phyloP scores from a whole-genome alignment of 768 basidiomycete genomes.

The Boletus vermiculosoides region DNA sequence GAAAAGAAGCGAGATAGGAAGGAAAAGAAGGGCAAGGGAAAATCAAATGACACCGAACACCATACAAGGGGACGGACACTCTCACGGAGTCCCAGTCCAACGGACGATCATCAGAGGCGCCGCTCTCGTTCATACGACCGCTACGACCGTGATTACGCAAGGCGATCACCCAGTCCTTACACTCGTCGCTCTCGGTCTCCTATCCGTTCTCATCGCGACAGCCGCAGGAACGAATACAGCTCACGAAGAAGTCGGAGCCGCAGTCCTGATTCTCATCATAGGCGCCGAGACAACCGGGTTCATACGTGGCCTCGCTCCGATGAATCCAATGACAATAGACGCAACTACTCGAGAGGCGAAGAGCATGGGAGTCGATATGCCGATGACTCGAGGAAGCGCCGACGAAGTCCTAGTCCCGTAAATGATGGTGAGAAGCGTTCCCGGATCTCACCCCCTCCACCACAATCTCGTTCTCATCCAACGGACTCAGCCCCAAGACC shows the following conservation, averaged over 20 bases:
- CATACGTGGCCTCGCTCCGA: constrained; percentile 50
- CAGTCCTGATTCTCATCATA: constrained; percentile 27
- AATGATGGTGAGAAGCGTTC: constrained; percentile 44
- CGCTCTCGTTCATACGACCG: constrained; percentile 35
- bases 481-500: constrained; percentile 11
- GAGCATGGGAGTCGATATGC: constrained; percentile 22
- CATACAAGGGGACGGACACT: constrained; percentile 29
- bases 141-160: constrained; percentile 27
- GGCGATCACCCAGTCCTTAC: constrained; percentile 46
- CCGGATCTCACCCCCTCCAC: constrained; percentile 43
- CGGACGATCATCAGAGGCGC: constrained; percentile 22
- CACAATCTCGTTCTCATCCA: constrained; percentile 20
- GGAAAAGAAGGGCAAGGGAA: constrained; percentile 40
- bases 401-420: constrained; percentile 36
- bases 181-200: constrained; percentile 51
- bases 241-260: constrained; percentile 30
- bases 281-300: constrained; percentile 23
- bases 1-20: constrained; percentile 52
- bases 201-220: constrained; percentile 20
- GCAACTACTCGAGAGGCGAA: constrained; percentile 28
- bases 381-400: constrained; percentile 39
- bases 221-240: constrained; percentile 20
- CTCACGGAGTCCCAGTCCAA: constrained; percentile 35
- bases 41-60: constrained; percentile 28
- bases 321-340: constrained; percentile 47